Evolutionary conservation across 192 early-diverging fungal species (phyloP).

Genomic region (Dimargaris cristalligena): DNA sequence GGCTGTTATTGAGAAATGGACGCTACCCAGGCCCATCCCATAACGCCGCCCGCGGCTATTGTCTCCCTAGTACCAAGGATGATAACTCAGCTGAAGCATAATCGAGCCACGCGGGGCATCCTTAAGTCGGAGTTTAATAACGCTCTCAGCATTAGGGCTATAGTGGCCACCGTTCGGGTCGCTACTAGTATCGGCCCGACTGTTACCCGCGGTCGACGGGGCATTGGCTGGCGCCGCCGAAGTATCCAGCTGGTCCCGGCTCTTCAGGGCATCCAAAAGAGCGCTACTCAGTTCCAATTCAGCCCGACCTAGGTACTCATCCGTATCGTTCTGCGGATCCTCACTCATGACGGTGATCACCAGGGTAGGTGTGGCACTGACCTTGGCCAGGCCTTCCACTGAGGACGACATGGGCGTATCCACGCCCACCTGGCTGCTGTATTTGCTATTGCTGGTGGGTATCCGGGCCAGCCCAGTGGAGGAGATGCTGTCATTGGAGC

Average conservation of each 20-base stretch:
- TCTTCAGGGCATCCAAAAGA: constrained; percentile 6
- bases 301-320: constrained; percentile 7
- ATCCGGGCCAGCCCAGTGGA: too few relatives aligned
- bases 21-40: too few relatives aligned
- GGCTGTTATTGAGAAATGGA: too few relatives aligned
- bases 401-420: background rate
- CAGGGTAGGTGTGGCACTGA: background rate
- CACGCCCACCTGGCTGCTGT: background rate
- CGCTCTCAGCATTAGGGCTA: background rate
- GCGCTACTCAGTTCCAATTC: constrained; percentile 7
- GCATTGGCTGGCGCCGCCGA: too few relatives aligned
- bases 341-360: constrained; percentile 8
- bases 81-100: background rate
- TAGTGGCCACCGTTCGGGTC: background rate
- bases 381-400: background rate
- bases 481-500: background rate
- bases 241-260: too few relatives aligned
- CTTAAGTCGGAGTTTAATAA: constrained; percentile 1
- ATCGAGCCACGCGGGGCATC: constrained; percentile 1
- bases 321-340: background rate
- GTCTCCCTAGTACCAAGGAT: constrained; percentile 11
- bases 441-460: background rate
- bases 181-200: background rate
- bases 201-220: too few relatives aligned
- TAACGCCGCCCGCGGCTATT: too few relatives aligned